These are phyloP conservation scores for Phycomyces nitens DNA, from an alignment of 192 early-diverging fungal genomes.

Conservation along the genomic window DNA sequence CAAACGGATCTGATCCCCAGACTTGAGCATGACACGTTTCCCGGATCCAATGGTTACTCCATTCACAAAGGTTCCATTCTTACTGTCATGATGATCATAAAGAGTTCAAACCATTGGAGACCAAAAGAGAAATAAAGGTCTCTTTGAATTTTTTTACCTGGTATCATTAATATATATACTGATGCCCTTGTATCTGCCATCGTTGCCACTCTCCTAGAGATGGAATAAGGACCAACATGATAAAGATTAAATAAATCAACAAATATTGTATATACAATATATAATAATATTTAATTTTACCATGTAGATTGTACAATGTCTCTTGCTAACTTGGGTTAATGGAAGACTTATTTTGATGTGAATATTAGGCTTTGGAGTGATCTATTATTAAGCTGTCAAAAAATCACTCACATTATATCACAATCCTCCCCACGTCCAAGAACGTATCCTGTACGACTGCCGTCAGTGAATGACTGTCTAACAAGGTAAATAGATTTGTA, in stretches of 20 bases:
- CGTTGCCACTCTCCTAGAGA: slow-evolving; percentile 8
- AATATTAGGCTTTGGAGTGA: not conserved
- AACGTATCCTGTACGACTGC: slow-evolving; percentile 4
- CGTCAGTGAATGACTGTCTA: not conserved
- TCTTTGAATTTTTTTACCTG: slow-evolving; percentile 7
- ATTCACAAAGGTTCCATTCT: slow-evolving; percentile 17
- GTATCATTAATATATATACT: slow-evolving; percentile 15
- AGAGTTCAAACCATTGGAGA: no score
- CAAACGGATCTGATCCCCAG: not conserved
- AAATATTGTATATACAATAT: not conserved
- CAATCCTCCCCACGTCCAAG: slow-evolving; percentile 2
- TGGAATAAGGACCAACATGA: not conserved
- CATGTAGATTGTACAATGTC: slow-evolving; percentile 20
- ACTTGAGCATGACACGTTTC: slow-evolving; percentile 4
- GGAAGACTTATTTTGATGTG: not conserved
- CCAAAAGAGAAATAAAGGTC: no score
- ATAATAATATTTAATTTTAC: not conserved
- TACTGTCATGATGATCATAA: not conserved
- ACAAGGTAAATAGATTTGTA: not conserved
- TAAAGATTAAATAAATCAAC: not conserved
- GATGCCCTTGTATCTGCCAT: not conserved
- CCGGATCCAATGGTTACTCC: not conserved
- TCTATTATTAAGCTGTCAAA: not conserved
- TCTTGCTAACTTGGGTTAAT: not conserved
- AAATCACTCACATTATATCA: slow-evolving; percentile 5